phyloP scores from a whole-genome alignment of 495 filamentous ascomycete genomes.

The Neurospora sp. region DNA sequence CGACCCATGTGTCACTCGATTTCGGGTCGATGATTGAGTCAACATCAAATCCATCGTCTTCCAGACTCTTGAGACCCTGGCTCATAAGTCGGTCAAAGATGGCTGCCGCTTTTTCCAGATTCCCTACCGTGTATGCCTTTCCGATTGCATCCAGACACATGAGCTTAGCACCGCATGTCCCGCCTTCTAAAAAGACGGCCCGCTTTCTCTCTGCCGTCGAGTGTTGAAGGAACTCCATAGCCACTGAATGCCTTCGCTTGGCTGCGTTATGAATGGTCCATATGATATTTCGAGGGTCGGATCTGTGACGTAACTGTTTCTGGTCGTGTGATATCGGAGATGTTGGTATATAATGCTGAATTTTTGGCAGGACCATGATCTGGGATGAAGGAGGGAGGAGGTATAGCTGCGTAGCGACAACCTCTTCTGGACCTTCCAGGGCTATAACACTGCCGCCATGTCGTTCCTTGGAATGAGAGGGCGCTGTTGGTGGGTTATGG shows the following conservation, averaged over 20 bases:
- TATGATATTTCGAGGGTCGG: conserved; percentile 28
- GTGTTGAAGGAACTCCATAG: conserved; percentile 32
- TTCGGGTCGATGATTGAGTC: neutral
- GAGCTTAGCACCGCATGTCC: conserved; percentile 34
- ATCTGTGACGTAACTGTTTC: conserved; percentile 10
- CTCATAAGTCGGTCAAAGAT: conserved; percentile 34
- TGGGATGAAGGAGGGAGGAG: conserved; percentile 40
- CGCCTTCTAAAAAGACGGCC: conserved; percentile 42
- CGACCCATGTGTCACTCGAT: neutral
- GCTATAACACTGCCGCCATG: conserved; percentile 39
- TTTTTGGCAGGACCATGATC: conserved; percentile 36
- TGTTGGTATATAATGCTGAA: conserved; percentile 24
- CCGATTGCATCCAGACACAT: conserved; percentile 35
- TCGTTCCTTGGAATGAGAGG: neutral
- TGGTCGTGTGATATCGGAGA: conserved; percentile 5
- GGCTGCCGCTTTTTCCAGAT: conserved; percentile 30
- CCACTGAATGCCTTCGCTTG: conserved; percentile 28
- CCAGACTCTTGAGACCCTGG: conserved; percentile 27
- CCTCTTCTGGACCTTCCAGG: conserved; percentile 38
- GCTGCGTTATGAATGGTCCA: conserved; percentile 31
- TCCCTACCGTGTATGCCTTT: conserved; percentile 29
- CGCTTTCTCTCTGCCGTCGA: conserved; percentile 30
- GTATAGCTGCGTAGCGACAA: conserved; percentile 40
- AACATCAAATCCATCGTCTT: conserved; percentile 1
- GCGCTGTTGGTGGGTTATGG: neutral